Evolutionary conservation across 169 alveolate genomes (phyloP).

Genomic region (Fabrea salina): DNA sequence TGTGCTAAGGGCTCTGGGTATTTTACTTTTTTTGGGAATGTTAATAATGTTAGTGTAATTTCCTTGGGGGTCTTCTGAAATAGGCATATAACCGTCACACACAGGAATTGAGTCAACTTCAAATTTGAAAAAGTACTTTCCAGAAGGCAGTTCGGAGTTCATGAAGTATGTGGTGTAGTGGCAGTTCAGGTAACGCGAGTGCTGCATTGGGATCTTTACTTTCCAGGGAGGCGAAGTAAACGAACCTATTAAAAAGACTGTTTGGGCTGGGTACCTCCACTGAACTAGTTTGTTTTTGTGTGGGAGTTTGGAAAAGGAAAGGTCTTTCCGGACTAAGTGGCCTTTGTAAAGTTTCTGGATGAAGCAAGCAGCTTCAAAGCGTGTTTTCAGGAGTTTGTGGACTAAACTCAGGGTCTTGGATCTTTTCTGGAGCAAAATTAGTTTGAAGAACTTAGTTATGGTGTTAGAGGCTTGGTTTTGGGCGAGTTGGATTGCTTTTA

Average conservation of each 20-base stretch:
- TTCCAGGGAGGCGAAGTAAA: not conserved
- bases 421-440: too few species aligned
- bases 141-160: not conserved
- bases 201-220: not conserved
- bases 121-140: not conserved
- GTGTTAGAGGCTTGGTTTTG: too few species aligned
- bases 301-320: not conserved
- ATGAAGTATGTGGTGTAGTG: not conserved
- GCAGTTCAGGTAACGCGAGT: not conserved
- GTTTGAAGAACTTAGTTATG: too few species aligned
- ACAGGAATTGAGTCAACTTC: not conserved
- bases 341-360: not conserved
- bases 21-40: not conserved
- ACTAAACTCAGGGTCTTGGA: too few species aligned
- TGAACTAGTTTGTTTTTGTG: not conserved
- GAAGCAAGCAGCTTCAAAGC: not conserved
- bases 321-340: not conserved
- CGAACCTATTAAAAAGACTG: not conserved
- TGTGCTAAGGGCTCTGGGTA: not conserved
- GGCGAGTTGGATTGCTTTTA: too few species aligned
- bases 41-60: not conserved
- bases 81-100: not conserved
- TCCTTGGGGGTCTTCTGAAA: not conserved
- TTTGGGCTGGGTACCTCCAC: not conserved
- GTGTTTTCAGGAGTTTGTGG: too few species aligned